Evolutionary conservation across 768 basidiomycete genomes (phyloP).

Genomic region (Tylopilus vinaceipallidus): DNA sequence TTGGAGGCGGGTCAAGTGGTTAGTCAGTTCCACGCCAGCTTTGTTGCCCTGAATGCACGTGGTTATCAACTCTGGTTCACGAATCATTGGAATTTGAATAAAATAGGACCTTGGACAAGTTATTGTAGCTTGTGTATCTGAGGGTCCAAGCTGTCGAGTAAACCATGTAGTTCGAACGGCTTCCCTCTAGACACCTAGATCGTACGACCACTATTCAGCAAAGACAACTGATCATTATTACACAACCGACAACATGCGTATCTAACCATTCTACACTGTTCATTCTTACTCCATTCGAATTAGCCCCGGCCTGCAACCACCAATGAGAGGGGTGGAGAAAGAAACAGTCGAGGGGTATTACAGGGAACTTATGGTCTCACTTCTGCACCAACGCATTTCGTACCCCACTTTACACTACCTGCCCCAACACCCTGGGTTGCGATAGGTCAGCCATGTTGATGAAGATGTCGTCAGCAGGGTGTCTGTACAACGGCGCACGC

Average conservation of each 20-base stretch:
- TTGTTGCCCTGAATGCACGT: no score
- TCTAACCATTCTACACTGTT: neutral
- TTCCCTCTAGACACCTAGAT: no score
- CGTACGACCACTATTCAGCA: no score
- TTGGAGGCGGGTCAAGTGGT: no score
- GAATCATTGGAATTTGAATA: no score
- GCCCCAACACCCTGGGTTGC: conserved; percentile 76
- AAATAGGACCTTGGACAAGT: no score
- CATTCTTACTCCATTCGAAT: neutral
- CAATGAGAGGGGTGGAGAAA: neutral
- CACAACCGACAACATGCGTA: neutral
- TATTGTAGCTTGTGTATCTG: no score
- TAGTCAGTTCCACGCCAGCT: no score
- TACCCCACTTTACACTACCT: conserved; percentile 19
- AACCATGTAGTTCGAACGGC: no score
- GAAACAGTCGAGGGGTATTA: conserved; percentile 12
- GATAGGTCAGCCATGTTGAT: conserved; percentile 88
- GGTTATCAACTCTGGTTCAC: no score
- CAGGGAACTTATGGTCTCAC: conserved; percentile 12
- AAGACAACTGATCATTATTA: no score
- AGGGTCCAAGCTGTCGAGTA: no score
- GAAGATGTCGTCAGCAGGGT: conserved; percentile 94
- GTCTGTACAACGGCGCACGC: conserved; percentile 89
- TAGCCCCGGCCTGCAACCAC: neutral
- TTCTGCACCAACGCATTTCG: neutral